Evolutionary conservation across 169 alveolate genomes (phyloP).

Genomic region (Eimeria necatrix): DNA sequence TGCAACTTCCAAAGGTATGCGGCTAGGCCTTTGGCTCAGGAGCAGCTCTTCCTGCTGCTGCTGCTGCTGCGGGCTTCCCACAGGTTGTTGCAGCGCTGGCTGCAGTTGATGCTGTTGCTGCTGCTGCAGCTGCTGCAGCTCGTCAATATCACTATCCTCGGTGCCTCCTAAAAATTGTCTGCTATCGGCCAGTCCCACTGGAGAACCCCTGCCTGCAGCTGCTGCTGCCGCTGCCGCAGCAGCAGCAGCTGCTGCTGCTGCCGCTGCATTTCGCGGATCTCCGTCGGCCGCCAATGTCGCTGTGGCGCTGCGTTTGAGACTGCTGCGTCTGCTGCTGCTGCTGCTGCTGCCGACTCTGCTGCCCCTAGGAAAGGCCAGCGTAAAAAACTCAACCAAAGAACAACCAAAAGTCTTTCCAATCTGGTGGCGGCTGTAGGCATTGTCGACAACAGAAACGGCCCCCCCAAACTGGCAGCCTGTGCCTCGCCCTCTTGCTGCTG

Average conservation of each 20-base stretch:
- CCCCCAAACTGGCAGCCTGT: slow-evolving; percentile 89
- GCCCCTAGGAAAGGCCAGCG: slow-evolving; percentile 79
- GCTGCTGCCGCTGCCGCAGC: slow-evolving; percentile 4
- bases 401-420: slow-evolving; percentile 88
- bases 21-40: neutral
- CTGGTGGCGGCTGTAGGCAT: slow-evolving; percentile 86
- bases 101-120: slow-evolving; percentile 42
- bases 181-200: neutral
- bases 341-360: slow-evolving; percentile 32
- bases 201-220: neutral
- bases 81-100: slow-evolving; percentile 1
- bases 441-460: slow-evolving; percentile 5
- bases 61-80: slow-evolving; percentile 30
- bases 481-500: slow-evolving; percentile 27
- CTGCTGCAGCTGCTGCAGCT: neutral
- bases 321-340: slow-evolving; percentile 60
- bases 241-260: neutral
- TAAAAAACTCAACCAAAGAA: slow-evolving; percentile 85
- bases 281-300: neutral
- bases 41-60: slow-evolving; percentile 40
- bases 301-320: neutral
- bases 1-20: slow-evolving; percentile 88
- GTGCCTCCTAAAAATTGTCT: neutral
- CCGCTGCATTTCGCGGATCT: neutral
- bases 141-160: neutral